phyloP scores from a whole-genome alignment of 202 grass and related monocot species.

The Schoenoplectus triqueter region DNA sequence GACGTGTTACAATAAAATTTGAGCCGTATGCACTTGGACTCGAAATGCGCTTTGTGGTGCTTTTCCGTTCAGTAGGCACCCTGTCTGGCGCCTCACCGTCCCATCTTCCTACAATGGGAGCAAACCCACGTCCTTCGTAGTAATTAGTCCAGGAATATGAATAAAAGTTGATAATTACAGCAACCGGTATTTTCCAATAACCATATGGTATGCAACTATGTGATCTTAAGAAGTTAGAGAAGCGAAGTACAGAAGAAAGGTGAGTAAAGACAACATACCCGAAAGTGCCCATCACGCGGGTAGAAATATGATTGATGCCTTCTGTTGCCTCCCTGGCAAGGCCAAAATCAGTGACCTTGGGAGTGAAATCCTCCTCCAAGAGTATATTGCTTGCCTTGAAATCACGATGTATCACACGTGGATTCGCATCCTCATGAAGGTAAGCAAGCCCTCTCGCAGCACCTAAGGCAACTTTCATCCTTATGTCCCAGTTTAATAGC shows the following conservation, averaged over 20 bases:
- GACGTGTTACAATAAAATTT: too few species aligned
- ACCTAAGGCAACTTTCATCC: constrained; percentile 92
- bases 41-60: too few species aligned
- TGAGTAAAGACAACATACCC: constrained; percentile 62
- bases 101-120: too few species aligned
- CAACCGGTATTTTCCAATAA: not conserved
- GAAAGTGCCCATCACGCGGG: constrained; percentile 97
- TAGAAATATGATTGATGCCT: constrained; percentile 71
- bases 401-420: constrained; percentile 93
- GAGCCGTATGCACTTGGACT: too few species aligned
- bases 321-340: constrained; percentile 92
- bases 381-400: constrained; percentile 96
- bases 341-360: constrained; percentile 98
- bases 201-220: constrained; percentile 23
- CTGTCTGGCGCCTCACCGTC: too few species aligned
- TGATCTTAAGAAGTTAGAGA: not conserved
- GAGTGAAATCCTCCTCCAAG: constrained; percentile 92
- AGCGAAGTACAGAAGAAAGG: not conserved
- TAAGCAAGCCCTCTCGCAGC: constrained; percentile 97
- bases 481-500: constrained; percentile 80
- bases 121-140: too few species aligned
- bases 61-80: too few species aligned
- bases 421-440: constrained; percentile 95
- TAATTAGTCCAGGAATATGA: not conserved
- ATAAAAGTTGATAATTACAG: not conserved